Base-by-base conservation (phyloP, 2,329 filamentous ascomycete species). In the Beauveria scarabaeidicola region DNA sequence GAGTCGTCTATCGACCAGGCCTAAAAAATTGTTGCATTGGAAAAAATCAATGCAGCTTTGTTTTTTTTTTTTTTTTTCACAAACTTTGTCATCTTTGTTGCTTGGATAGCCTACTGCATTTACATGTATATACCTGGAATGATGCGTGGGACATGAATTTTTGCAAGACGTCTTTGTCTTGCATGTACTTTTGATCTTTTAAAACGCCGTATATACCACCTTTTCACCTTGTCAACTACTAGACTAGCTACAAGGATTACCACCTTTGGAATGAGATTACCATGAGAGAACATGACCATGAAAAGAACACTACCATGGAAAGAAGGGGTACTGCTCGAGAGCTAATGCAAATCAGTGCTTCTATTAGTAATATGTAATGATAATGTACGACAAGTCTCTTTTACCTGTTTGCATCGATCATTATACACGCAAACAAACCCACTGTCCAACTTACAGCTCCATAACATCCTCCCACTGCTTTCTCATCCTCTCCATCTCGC, bases 401-500 rank as follows among this genome's bases (percentile, higher is more conserved):
- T 0, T 13, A 36, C 32, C 32, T 6, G 11, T 36, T 15, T 36
- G 32, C 32, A 36, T 5, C 13, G 10, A 15, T 36, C 3, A 36
- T 6, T 0, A 36, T 36, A 15, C 0, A 36, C 13, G 32, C 32
- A 36, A 36, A 48, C 3, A 23, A 25, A 29, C 15, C 6, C 17
- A 23, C 2, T 10, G 46, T 52, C 36, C 32, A 23, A 2, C 8
- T 25, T 64, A 62, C n/a, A 70, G 54, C 27, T 64, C 63, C 7
- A 70, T 52, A 53, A 69, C 67, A n/a, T 65, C 73, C 69, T 83
- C 86, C 91, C 86, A 91, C 66, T 82, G 76, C 27, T 69, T 70
- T 66, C 91, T 79, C 75, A 95, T 70, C 64, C 75, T 77, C 77
- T 94, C 90, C 80, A 94, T 87, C 72, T 84, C 78, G 62, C 69